Base-by-base conservation (phyloP, 176 grass and related monocot species). In the Carex kokanica region DNA sequence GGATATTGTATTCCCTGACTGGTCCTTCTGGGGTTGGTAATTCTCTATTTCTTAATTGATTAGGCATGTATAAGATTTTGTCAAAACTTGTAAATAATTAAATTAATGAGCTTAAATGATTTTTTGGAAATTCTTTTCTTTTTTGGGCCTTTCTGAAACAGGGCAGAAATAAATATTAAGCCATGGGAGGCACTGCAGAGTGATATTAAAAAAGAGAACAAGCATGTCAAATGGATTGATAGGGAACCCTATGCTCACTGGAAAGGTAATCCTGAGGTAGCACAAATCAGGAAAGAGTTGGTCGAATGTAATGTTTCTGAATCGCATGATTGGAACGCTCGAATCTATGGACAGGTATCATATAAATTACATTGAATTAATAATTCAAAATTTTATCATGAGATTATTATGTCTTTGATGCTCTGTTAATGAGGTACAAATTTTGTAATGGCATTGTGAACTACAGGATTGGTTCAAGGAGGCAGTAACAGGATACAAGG, bases 21-120 rank as follows among this genome's bases (percentile, higher is more conserved):
- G 96, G 96, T 93, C 96, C 12, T 99, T 93, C 51, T 99, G 93
- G 96, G 96, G 96, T 75, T 95, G 93, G 93, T 99, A 95, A 98
- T 88, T 83, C 40, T 57, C 65, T 69, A 84, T 74, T 68, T 74
- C 6, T 15, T 81, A 4, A 49, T 51, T 60, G 10, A 79, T 40
- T 20, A 15, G 10, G 21, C 27, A 79, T 47, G 24, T 25, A 52
- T 62, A 34, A 3, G 9, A 21, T 83, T 53, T 75, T 36, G 8
- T 57, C 3, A 23, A 29, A 29, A 20, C 17, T 5, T 86, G n/a
- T 62, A 80, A 60, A 79, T 38, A 38, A 38, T 45, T 60, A 66
- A 81, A 63, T 70, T 78, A 18, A 27, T 31, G 5, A 63, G 58
- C 18, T 72, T 31, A 78, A 81, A 78, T 29, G 8, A 47, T 47